Evolutionary conservation across 2,329 filamentous ascomycete genomes (phyloP).

Genomic region (Endoconidiophora laricicola): DNA sequence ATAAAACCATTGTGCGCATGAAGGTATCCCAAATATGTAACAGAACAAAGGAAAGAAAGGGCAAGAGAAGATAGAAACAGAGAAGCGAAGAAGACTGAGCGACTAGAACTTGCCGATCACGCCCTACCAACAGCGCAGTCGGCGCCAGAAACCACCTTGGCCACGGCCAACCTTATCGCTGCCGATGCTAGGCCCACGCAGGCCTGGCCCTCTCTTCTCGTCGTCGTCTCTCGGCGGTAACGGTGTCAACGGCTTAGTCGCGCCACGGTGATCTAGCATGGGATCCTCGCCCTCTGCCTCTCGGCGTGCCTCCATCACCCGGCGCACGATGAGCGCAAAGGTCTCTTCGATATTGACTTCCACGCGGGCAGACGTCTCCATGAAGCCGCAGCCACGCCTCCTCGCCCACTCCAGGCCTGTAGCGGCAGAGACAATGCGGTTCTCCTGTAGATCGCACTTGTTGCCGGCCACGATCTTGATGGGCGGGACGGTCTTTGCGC

Average conservation of each 20-base stretch:
- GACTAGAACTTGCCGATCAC: neutral
- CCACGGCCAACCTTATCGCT: constrained; percentile 28
- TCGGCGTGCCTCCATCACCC: constrained; percentile 41
- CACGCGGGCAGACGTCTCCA: constrained; percentile 73
- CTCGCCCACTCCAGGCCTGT: constrained; percentile 64
- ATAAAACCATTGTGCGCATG: constrained; percentile 4
- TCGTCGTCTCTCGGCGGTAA: constrained; percentile 24
- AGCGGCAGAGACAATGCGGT: constrained; percentile 50
- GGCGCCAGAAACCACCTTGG: constrained; percentile 36
- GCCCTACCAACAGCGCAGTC: constrained; percentile 37
- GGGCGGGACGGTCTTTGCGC: constrained; percentile 43
- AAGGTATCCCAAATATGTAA: constrained; percentile 13
- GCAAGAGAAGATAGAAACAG: constrained; percentile 3
- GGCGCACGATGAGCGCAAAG: constrained; percentile 52
- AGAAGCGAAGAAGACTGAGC: neutral
- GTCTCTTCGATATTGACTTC: constrained; percentile 85
- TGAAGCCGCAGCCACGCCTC: constrained; percentile 59
- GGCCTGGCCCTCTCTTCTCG: constrained; percentile 31
- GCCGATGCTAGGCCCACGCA: constrained; percentile 27
- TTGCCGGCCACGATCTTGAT: constrained; percentile 76
- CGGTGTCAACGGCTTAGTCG: constrained; percentile 42
- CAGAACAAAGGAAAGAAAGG: constrained; percentile 3
- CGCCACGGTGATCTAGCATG: constrained; percentile 28
- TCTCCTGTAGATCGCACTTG: constrained; percentile 65
- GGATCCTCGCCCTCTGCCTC: constrained; percentile 29